A percentile compares a stretch with the other conserved stretches of the same genome.
Evolutionary conservation across 2,329 filamentous ascomycete genomes (phyloP).

Genomic region (Waltergamsia citrina): DNA sequence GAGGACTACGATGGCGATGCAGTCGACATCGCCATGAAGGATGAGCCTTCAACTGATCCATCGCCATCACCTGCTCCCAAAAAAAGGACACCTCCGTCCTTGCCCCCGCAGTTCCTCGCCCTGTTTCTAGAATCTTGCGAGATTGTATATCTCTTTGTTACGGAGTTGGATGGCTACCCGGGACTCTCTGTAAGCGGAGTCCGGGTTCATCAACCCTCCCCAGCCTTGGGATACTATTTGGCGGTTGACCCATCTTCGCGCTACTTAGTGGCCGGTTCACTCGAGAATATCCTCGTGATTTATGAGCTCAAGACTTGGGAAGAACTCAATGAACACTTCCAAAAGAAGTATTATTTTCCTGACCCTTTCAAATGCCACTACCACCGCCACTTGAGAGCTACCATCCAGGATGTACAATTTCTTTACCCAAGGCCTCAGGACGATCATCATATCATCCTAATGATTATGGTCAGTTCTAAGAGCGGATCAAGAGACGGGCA

Average conservation of each 20-base stretch:
- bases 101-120: conserved; percentile 75
- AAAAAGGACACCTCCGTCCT: not conserved
- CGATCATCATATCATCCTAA: conserved; percentile 62
- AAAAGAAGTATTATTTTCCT: conserved; percentile 27
- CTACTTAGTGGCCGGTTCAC: conserved; percentile 60
- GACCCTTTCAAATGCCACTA: conserved; percentile 44
- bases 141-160: conserved; percentile 68
- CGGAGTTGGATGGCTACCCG: conserved; percentile 13
- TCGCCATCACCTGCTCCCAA: conserved; percentile 11
- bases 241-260: conserved; percentile 69
- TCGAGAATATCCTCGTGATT: conserved; percentile 61
- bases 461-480: conserved; percentile 45
- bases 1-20: not conserved
- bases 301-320: conserved; percentile 56
- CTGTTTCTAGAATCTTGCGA: conserved; percentile 66
- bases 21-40: conserved; percentile 12
- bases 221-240: conserved; percentile 55
- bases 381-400: conserved; percentile 48
- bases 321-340: conserved; percentile 40
- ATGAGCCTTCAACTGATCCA: too few species aligned
- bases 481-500: not conserved
- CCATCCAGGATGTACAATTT: conserved; percentile 84
- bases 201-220: conserved; percentile 30
- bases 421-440: conserved; percentile 61
- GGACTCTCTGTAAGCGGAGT: conserved; percentile 11